Conservation (phyloP, 1,139 yeast genomes). For the Saccharomyces pastorianus region DNA sequence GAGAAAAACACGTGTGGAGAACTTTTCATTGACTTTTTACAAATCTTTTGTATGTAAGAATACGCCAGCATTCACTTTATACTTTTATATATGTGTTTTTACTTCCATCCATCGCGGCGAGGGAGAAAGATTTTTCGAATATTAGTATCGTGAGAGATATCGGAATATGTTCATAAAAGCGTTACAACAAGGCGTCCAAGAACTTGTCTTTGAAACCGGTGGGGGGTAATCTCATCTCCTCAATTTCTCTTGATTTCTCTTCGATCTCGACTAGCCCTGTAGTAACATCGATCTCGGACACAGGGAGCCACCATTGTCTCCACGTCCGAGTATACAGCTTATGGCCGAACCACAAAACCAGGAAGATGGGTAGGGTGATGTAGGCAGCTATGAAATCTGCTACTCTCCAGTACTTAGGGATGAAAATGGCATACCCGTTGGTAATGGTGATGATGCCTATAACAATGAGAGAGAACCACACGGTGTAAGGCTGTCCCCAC, state of each 20-base stretch:
- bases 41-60: not conserved
- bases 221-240: conserved; percentile 20
- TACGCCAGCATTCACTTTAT: not conserved
- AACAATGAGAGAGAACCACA: conserved; percentile 40
- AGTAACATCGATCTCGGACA: conserved; percentile 26
- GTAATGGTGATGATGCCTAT: conserved; percentile 43
- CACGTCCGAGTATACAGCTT: conserved; percentile 21
- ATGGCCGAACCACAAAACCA: conserved; percentile 39
- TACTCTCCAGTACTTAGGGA: conserved; percentile 34
- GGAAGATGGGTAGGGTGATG: conserved; percentile 49
- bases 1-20: not conserved
- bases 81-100: not conserved
- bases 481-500: conserved; percentile 43
- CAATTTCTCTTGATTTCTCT: conserved; percentile 18
- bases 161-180: not conserved
- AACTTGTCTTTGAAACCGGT: conserved; percentile 17
- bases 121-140: not conserved
- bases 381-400: conserved; percentile 54
- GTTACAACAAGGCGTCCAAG: conserved; percentile 20
- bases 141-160: not conserved
- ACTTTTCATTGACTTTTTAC: not conserved
- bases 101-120: not conserved
- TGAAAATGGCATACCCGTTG: conserved; percentile 52
- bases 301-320: conserved; percentile 20
- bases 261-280: conserved; percentile 28